phyloP scores from a whole-genome alignment of 2,329 filamentous ascomycete genomes.

The Fusarium avenaceum region DNA sequence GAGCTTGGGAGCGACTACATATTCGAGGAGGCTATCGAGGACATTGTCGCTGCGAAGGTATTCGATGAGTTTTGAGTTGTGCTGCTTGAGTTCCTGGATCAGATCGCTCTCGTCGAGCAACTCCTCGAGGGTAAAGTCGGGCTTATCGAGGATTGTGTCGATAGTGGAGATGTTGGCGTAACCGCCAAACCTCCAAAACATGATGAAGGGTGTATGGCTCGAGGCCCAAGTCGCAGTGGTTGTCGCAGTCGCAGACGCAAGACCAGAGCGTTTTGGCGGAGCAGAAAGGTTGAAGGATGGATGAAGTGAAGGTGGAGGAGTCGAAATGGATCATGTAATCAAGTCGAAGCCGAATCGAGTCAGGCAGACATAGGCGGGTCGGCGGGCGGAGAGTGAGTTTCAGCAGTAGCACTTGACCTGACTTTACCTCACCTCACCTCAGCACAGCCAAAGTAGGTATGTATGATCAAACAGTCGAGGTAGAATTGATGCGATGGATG shows the following conservation, averaged over 20 bases:
- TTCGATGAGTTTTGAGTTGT: conserved; percentile 97
- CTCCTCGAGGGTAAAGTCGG: conserved; percentile 95
- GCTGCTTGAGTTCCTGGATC: conserved; percentile 97
- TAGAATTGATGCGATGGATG: conserved; percentile 3
- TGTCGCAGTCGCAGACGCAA: conserved; percentile 51
- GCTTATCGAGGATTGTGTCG: conserved; percentile 96
- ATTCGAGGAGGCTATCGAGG: conserved; percentile 87
- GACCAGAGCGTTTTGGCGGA: conserved; percentile 47
- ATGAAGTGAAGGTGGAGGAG: conserved; percentile 41
- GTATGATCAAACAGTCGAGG: neutral
- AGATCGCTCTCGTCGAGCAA: conserved; percentile 95
- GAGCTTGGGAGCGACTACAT: conserved; percentile 85
- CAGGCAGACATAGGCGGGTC: conserved; percentile 40
- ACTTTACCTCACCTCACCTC: conserved; percentile 10
- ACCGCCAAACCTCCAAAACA: conserved; percentile 99
- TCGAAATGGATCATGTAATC: conserved; percentile 50
- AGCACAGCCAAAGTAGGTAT: conserved; percentile 6
- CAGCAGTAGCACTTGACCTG: conserved; percentile 12
- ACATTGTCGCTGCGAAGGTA: conserved; percentile 90
- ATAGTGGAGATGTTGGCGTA: conserved; percentile 98
- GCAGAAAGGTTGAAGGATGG: conserved; percentile 32
- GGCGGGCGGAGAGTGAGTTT: conserved; percentile 30
- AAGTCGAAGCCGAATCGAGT: conserved; percentile 32
- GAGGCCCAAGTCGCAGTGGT: conserved; percentile 49
- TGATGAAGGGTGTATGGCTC: conserved; percentile 66